These are phyloP conservation scores for Trichophyton mentagrophytes DNA, from an alignment of 2,329 filamentous ascomycete species.

Conservation along the genomic window DNA sequence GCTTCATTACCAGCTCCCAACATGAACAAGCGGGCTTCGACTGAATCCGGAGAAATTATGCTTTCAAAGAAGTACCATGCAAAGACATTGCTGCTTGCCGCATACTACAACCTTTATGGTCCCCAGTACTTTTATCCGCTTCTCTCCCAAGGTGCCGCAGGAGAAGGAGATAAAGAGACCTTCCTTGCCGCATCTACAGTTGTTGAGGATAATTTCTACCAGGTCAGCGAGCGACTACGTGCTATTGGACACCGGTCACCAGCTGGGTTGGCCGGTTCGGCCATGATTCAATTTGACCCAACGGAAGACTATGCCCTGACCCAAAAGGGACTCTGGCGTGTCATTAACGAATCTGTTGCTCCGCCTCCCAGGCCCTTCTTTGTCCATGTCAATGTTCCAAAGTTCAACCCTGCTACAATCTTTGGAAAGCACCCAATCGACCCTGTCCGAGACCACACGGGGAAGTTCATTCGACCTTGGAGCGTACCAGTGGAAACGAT, in stretches of 20 bases:
- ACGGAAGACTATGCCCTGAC: constrained; percentile 20
- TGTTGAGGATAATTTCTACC: constrained; percentile 30
- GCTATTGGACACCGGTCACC: constrained; percentile 22
- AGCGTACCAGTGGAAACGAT: constrained; percentile 21
- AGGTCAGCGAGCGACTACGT: constrained; percentile 27
- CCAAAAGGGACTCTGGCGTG: constrained; percentile 18
- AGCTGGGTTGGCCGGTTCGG: constrained; percentile 24
- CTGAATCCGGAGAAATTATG: constrained; percentile 36
- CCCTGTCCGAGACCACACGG: constrained; percentile 21
- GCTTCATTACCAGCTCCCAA: constrained; percentile 19
- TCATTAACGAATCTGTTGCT: constrained; percentile 20
- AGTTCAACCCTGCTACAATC: constrained; percentile 29
- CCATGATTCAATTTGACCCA: constrained; percentile 30
- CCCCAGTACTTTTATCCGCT: constrained; percentile 35
- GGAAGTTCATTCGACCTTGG: constrained; percentile 24
- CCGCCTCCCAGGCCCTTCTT: constrained; percentile 25
- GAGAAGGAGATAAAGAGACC: constrained; percentile 41
- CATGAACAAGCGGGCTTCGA: constrained; percentile 20
- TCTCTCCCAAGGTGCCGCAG: constrained; percentile 35
- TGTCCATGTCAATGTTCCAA: constrained; percentile 30
- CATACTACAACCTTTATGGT: constrained; percentile 40
- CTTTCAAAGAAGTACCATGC: constrained; percentile 33
- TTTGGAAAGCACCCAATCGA: constrained; percentile 22
- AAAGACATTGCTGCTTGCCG: constrained; percentile 33
- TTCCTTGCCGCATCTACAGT: constrained; percentile 35